Percentiles rank a stretch among this genome's conserved stretches.
phyloP scores from a whole-genome alignment of 1,284 basidiomycete genomes.

The Tausonia pullulans region DNA sequence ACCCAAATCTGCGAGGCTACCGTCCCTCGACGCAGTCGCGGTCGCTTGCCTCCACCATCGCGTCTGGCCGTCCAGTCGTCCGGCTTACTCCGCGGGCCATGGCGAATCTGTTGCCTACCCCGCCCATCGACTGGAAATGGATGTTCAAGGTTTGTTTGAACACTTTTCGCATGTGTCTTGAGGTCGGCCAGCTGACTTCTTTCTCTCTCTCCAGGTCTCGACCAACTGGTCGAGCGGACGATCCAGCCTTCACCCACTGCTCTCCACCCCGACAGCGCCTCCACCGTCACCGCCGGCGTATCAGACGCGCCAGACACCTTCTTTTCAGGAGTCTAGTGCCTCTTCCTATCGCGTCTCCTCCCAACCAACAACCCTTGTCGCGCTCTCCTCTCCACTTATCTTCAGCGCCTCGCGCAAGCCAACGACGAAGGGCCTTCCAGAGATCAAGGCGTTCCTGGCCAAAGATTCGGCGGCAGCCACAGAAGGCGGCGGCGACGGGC shows the following conservation, averaged over 20 bases:
- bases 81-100: neutral
- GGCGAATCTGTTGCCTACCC: neutral
- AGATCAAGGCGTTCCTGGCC: neutral
- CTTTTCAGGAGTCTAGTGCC: neutral
- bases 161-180: neutral
- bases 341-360: neutral
- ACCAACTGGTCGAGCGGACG: conserved; percentile 11
- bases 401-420: neutral
- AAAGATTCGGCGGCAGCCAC: neutral
- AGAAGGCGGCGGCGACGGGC: neutral
- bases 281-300: neutral
- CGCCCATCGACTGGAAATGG: conserved; percentile 8
- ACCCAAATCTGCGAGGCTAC: too few relatives aligned
- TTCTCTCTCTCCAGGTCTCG: neutral
- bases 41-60: too few relatives aligned
- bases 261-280: neutral
- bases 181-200: neutral
- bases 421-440: neutral
- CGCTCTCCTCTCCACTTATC: neutral
- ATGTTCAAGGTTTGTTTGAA: conserved; percentile 10
- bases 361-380: neutral
- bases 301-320: neutral
- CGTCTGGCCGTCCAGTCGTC: neutral
- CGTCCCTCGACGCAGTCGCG: neutral
- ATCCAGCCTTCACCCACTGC: neutral